phyloP scores from a whole-genome alignment of 768 basidiomycete species.

The Pleurotus citrinopileatus region DNA sequence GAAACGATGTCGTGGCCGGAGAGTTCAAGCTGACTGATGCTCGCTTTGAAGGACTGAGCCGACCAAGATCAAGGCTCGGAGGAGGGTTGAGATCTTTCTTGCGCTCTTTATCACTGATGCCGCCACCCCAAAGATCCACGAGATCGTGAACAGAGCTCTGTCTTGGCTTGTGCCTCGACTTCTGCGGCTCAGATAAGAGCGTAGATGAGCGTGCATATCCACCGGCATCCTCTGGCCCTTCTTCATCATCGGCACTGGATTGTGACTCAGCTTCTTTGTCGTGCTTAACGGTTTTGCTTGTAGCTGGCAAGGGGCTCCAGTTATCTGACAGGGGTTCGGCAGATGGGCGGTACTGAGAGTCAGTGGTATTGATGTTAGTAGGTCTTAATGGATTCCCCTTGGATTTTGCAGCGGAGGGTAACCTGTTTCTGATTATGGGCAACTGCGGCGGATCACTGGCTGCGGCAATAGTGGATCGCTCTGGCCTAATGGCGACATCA shows the following conservation, averaged over 20 bases:
- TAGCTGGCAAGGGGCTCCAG: conserved; percentile 40
- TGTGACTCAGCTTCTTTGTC: conserved; percentile 37
- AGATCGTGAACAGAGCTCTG: conserved; percentile 85
- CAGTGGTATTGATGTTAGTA: background rate
- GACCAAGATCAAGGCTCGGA: conserved; percentile 15
- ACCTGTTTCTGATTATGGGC: background rate
- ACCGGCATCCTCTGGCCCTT: conserved; percentile 44
- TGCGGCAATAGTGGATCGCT: background rate
- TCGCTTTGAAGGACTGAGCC: conserved; percentile 4
- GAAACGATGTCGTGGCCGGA: background rate
- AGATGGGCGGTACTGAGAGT: background rate
- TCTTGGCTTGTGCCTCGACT: conserved; percentile 39
- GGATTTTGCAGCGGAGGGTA: background rate
- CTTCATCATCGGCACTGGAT: conserved; percentile 58
- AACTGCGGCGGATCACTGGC: background rate
- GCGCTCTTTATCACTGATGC: conserved; percentile 42
- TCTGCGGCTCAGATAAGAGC: conserved; percentile 20
- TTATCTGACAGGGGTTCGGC: conserved; percentile 40
- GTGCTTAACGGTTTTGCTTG: conserved; percentile 20
- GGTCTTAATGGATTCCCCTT: background rate
- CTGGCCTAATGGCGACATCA: background rate
- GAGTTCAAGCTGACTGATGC: conserved; percentile 14
- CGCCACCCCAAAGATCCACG: conserved; percentile 76
- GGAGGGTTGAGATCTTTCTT: conserved; percentile 12
- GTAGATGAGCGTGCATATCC: conserved; percentile 24